phyloP scores from a whole-genome alignment of 805 yeast genomes.

The Scheffersomyces ergatensis region DNA sequence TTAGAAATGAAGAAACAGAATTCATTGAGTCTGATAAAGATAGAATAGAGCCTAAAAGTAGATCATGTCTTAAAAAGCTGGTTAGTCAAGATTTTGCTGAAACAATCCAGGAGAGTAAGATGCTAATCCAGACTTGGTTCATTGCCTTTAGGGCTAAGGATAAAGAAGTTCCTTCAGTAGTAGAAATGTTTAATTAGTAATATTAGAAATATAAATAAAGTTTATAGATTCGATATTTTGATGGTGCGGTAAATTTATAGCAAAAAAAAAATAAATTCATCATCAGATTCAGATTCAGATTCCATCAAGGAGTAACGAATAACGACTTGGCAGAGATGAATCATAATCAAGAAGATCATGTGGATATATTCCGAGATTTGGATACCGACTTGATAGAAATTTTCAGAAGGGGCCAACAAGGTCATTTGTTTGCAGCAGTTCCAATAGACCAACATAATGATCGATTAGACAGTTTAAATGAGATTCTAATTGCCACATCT shows the following conservation, averaged over 20 bases:
- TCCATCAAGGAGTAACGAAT: no score
- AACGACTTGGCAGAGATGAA: background rate
- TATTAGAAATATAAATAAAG: no score
- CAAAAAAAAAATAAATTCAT: no score
- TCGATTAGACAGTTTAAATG: slow-evolving; percentile 8
- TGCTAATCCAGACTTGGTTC: background rate
- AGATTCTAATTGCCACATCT: background rate
- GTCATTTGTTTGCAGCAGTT: slow-evolving; percentile 9
- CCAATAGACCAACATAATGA: slow-evolving; percentile 11
- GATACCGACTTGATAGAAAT: slow-evolving; percentile 18
- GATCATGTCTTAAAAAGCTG: background rate
- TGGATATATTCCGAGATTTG: slow-evolving; percentile 19
- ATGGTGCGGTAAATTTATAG: no score
- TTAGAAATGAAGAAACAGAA: background rate
- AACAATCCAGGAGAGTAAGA: background rate
- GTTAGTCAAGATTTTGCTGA: background rate
- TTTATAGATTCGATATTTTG: no score
- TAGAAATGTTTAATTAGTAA: background rate
- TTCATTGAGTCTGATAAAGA: background rate
- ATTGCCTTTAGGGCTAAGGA: background rate
- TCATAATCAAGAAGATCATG: slow-evolving; percentile 1
- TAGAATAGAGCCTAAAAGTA: background rate
- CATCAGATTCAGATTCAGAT: no score
- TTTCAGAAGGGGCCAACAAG: slow-evolving; percentile 13
- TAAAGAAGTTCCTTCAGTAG: background rate